Evolutionary conservation across 768 basidiomycete species (phyloP).

Genomic region (Lactarius deliciosus): DNA sequence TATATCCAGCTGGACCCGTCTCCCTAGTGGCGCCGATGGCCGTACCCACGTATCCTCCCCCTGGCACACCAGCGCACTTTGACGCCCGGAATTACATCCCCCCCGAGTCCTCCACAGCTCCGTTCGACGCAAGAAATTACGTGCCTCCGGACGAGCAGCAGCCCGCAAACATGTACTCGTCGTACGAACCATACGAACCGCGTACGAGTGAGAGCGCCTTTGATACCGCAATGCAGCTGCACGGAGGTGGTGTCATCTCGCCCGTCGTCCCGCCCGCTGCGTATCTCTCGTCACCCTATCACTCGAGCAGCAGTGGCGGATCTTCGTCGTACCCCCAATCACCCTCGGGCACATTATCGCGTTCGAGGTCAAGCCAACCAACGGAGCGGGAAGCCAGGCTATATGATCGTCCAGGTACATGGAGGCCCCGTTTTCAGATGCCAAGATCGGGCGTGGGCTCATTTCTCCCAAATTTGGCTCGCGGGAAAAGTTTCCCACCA

Average conservation of each 20-base stretch:
- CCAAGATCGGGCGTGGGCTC: conserved; percentile 30
- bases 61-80: background rate
- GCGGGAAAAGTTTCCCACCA: conserved; percentile 31
- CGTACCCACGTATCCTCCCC: background rate
- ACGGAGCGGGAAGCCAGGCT: conserved; percentile 15
- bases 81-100: conserved; percentile 22
- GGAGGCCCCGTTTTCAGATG: conserved; percentile 39
- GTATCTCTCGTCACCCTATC: conserved; percentile 18
- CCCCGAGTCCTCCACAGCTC: background rate
- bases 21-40: conserved; percentile 9
- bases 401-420: conserved; percentile 31
- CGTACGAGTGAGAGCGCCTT: conserved; percentile 29
- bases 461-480: conserved; percentile 29
- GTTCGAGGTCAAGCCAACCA: conserved; percentile 2
- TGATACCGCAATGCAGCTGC: conserved; percentile 18
- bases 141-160: conserved; percentile 7
- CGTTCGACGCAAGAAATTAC: conserved; percentile 23
- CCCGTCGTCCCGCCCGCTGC: conserved; percentile 23
- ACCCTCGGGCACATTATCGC: conserved; percentile 11
- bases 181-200: conserved; percentile 30
- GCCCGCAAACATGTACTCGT: background rate
- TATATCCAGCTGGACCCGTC: conserved; percentile 4
- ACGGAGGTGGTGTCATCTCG: conserved; percentile 8
- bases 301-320: conserved; percentile 9
- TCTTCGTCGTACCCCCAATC: conserved; percentile 12